Conservation (phyloP, 345 rosid species). For the Excoecaria cochinchinensis region DNA sequence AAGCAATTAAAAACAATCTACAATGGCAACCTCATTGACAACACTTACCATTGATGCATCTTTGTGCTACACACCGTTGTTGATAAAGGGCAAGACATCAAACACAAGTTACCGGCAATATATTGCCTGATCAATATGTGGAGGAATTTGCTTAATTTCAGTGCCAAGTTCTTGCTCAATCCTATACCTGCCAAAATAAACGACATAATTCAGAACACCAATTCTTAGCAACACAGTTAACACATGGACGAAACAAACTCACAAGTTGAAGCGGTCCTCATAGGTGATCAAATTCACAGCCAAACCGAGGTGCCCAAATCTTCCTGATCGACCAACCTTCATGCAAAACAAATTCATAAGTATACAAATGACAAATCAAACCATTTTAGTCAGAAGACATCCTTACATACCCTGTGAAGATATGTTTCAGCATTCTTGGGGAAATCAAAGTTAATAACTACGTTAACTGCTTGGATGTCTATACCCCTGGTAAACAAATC, state of each 20-base stretch:
- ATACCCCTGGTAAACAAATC: constrained; percentile 98
- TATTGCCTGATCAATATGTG: constrained; percentile 87
- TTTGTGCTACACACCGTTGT: constrained; percentile 27
- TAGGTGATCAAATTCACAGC: constrained; percentile 99
- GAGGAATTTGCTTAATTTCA: constrained; percentile 97
- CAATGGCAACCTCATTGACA: not conserved
- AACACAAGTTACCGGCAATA: constrained; percentile 67
- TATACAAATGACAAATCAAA: not conserved
- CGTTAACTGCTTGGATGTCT: constrained; percentile 99
- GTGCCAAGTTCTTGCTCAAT: constrained; percentile 99
- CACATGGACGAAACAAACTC: constrained; percentile 14
- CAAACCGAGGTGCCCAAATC: constrained; percentile 99
- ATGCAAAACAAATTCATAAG: constrained; percentile 9
- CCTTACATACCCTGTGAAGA: constrained; percentile 85
- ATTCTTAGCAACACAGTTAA: constrained; percentile 1
- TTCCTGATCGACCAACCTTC: constrained; percentile 98
- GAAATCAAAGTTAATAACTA: constrained; percentile 95
- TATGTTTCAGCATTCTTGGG: constrained; percentile 96
- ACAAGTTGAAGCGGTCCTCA: constrained; percentile 99
- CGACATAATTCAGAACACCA: not conserved
- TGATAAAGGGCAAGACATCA: constrained; percentile 16
- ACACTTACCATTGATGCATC: constrained; percentile 46
- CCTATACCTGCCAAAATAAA: constrained; percentile 76
- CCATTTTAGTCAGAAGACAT: not conserved
- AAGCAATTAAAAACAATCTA: not conserved